Conservation (phyloP, 192 early-diverging fungal genomes). For the Geranomyces variabilis region DNA sequence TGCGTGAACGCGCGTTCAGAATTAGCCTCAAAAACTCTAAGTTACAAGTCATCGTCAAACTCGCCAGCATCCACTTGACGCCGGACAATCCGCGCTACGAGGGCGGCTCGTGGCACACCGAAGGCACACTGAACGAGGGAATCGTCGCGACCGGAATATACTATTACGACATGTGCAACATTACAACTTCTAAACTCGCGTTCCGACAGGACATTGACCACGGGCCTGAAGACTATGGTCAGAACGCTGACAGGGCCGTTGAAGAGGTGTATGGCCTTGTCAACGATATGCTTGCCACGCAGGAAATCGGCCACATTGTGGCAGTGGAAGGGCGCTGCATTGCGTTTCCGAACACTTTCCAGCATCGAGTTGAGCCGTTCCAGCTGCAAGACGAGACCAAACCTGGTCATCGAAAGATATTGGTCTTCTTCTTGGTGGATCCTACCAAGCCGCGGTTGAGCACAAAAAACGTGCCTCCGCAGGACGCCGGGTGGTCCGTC, state of each 20-base stretch:
- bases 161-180: conserved; percentile 74
- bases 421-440: conserved; percentile 74
- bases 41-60: conserved; percentile 69
- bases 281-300: conserved; percentile 34
- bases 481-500: conserved; percentile 57
- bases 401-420: conserved; percentile 68
- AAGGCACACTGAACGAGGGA: conserved; percentile 71
- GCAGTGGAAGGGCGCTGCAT: conserved; percentile 61
- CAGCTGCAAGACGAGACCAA: conserved; percentile 59
- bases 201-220: conserved; percentile 55
- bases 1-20: neutral
- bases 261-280: conserved; percentile 36
- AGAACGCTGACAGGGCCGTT: conserved; percentile 12
- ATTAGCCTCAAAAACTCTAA: neutral
- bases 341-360: conserved; percentile 73
- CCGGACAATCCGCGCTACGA: conserved; percentile 63
- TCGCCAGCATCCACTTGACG: conserved; percentile 68
- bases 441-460: conserved; percentile 53
- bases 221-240: neutral
- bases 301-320: conserved; percentile 50
- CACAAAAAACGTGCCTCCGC: conserved; percentile 65
- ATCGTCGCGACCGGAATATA: conserved; percentile 76
- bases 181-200: conserved; percentile 59
- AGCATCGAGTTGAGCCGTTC: conserved; percentile 70
- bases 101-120: conserved; percentile 71